phyloP scores from a whole-genome alignment of 148 eudicot genomes.

The Rhododendron ovatum region DNA sequence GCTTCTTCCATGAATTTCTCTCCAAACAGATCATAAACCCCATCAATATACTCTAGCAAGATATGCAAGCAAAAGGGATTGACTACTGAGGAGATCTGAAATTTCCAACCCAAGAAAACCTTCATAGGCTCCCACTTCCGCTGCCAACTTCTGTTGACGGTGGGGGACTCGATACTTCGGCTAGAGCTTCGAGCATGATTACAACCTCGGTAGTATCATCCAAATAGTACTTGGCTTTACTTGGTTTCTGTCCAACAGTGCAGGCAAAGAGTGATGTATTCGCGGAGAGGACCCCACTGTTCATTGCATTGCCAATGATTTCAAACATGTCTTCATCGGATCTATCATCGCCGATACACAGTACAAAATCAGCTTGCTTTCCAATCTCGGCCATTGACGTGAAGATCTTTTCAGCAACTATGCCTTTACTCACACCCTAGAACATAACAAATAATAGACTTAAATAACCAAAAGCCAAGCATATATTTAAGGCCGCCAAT shows the following conservation, averaged over 20 bases:
- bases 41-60: not conserved
- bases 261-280: constrained; percentile 37
- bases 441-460: constrained; percentile 3
- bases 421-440: constrained; percentile 44
- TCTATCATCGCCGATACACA: constrained; percentile 47
- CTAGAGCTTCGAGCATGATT: constrained; percentile 40
- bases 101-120: not conserved
- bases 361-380: constrained; percentile 41
- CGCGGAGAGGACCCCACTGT: constrained; percentile 28
- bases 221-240: constrained; percentile 42
- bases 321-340: constrained; percentile 55
- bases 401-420: constrained; percentile 44
- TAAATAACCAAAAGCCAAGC: constrained; percentile 3
- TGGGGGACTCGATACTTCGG: constrained; percentile 27
- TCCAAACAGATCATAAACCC: not conserved
- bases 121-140: constrained; percentile 11
- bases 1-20: not conserved
- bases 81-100: constrained; percentile 1
- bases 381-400: constrained; percentile 30
- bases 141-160: constrained; percentile 16
- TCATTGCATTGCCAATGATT: constrained; percentile 33
- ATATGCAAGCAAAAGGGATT: not conserved
- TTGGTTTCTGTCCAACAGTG: constrained; percentile 44
- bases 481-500: not conserved
- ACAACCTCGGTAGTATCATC: constrained; percentile 41